Evolutionary conservation across 108 stramenopile species (phyloP), one percentile per base, ranked within the genome.

Genomic region (Licmophora abbreviata): DNA sequence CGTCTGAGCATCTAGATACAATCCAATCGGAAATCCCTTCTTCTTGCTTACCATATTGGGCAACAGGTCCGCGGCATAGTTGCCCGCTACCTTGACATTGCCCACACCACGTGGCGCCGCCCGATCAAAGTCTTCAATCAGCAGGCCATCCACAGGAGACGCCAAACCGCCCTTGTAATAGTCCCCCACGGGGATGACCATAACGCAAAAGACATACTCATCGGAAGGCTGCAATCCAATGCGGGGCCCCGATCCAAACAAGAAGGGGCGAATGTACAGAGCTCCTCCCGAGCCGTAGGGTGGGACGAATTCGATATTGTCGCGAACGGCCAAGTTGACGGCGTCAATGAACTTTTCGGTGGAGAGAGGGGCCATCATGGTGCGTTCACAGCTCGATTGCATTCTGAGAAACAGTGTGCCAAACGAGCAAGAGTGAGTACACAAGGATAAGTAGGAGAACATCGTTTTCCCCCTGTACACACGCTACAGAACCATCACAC

Each of bases 91-190:
- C 78, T 99, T 99, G 45, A 93, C 95, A 38, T 57, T 59, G 24
- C 98, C 98, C 1, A 99, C 98, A 35, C 98, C 98, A 46, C 66
- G 69, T 4, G 98, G 98, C 5, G 98, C 98, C 8, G 98, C 96
- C 32, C 98, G 88, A 74, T 99, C 98, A 50, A 73, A 99, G 29
- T 95, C 89, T 30, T 88, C 81, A 44, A 96, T 88, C 48, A 99
- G 76, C 25, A 96, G 56, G 24, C 87, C 95, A 46, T 86, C 54
- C 1, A 95, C 92, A 22, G 97, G 97, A 35, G 51, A 61, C 17
- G 85, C 61, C 20, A 94, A 54, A 15, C 96, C 98, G 38, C 94
- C 98, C 76, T 94, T 93, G 85, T 99, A 99, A 66, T 97, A 99
- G 61, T 96, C 95, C 31, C 93, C 96, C 12, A 96, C 98, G 29